phyloP scores from a whole-genome alignment of 345 rosid genomes.

The Geranium rotundifolium region DNA sequence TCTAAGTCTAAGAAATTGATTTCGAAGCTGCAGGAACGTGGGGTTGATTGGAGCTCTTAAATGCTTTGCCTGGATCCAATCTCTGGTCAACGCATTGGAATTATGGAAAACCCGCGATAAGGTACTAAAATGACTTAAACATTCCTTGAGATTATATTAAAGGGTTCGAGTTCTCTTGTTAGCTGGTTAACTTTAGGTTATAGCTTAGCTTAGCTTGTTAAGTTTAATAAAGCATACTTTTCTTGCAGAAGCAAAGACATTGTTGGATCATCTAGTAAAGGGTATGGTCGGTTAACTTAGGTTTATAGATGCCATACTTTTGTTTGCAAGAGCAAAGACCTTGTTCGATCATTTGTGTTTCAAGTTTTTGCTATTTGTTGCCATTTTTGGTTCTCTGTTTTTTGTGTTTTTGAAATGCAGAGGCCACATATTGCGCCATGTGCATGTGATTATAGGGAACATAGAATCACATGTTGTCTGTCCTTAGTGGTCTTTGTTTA shows the following conservation, averaged over 20 bases:
- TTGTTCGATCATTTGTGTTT: too few species aligned
- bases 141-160: background rate
- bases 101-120: background rate
- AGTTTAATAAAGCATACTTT: too few species aligned
- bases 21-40: conserved; percentile 6
- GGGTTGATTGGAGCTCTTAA: background rate
- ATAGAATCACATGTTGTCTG: background rate
- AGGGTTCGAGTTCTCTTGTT: background rate
- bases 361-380: too few species aligned
- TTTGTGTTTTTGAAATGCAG: background rate
- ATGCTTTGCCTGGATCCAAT: background rate
- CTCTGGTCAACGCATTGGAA: conserved; percentile 8
- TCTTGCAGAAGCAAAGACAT: too few species aligned
- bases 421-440: background rate
- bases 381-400: too few species aligned
- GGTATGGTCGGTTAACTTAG: too few species aligned
- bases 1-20: background rate
- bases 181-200: background rate
- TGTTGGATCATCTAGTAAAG: too few species aligned
- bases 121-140: background rate
- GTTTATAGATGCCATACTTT: too few species aligned
- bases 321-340: too few species aligned
- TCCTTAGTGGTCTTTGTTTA: background rate
- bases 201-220: background rate
- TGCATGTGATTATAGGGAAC: background rate